Conservation (phyloP, 169 alveolate species). For the Toxoplasma gondii region DNA sequence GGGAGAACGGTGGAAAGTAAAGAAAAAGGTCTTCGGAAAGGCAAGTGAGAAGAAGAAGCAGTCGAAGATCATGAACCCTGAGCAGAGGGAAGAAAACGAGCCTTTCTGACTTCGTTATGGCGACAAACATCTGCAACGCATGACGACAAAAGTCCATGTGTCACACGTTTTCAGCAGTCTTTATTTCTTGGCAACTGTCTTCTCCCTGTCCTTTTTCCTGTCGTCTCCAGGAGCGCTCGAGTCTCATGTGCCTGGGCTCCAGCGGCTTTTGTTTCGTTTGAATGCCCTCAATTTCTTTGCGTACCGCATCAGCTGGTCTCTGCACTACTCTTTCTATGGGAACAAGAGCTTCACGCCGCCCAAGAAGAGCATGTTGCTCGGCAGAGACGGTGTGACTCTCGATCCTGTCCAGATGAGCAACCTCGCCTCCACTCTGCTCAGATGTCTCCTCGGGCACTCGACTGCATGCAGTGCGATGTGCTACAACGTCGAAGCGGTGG, state of each 20-base stretch:
- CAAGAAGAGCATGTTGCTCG: background rate
- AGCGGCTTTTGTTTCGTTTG: slow-evolving; percentile 52
- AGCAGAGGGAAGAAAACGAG: too few relatives aligned
- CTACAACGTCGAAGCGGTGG: slow-evolving; percentile 41
- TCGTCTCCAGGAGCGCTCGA: slow-evolving; percentile 25
- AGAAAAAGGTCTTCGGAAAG: too few relatives aligned
- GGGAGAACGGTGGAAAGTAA: too few relatives aligned
- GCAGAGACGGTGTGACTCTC: background rate
- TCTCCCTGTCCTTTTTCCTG: too few relatives aligned
- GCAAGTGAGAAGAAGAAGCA: too few relatives aligned
- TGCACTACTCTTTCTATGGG: background rate
- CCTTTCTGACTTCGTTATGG: too few relatives aligned
- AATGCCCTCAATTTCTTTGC: slow-evolving; percentile 42
- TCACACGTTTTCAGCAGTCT: too few relatives aligned
- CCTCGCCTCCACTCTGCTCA: background rate
- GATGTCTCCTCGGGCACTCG: background rate
- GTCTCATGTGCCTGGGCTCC: slow-evolving; percentile 49
- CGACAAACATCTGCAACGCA: too few relatives aligned
- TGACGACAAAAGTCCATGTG: too few relatives aligned
- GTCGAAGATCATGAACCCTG: too few relatives aligned
- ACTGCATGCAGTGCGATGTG: slow-evolving; percentile 38
- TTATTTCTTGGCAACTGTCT: too few relatives aligned
- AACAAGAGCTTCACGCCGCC: background rate
- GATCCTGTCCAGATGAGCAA: background rate
- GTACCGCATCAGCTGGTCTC: slow-evolving; percentile 18